Evolutionary conservation across 1,284 basidiomycete genomes (phyloP).

Genomic region (Fomitopsis pinicola): DNA sequence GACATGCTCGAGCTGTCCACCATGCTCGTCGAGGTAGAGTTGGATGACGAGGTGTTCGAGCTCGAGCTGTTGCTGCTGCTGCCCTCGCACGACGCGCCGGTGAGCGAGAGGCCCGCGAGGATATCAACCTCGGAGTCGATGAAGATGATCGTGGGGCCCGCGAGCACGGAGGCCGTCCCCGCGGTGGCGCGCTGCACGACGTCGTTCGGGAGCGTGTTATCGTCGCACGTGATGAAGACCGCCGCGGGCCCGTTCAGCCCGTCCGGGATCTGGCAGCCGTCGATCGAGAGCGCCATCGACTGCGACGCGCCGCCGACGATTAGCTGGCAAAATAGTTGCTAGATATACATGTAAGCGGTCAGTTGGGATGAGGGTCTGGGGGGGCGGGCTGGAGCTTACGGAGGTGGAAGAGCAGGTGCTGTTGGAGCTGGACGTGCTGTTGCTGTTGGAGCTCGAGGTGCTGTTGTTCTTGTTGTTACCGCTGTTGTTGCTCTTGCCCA

Average conservation of each 20-base stretch:
- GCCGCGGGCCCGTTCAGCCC: constrained; percentile 70
- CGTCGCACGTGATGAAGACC: constrained; percentile 64
- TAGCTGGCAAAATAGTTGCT: constrained; percentile 75
- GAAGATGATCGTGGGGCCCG: constrained; percentile 70
- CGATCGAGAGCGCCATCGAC: constrained; percentile 56
- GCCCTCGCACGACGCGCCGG: constrained; percentile 10
- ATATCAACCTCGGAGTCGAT: constrained; percentile 54
- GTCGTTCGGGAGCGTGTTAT: constrained; percentile 61
- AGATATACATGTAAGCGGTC: background rate
- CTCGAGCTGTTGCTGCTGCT: constrained; percentile 6
- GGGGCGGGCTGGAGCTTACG: constrained; percentile 30
- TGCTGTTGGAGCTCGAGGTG: background rate
- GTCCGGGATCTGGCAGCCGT: constrained; percentile 56
- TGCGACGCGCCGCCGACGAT: constrained; percentile 57
- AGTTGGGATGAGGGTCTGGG: background rate
- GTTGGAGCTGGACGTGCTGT: background rate
- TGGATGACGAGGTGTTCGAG: background rate
- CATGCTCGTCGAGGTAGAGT: background rate
- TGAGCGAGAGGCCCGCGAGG: constrained; percentile 43
- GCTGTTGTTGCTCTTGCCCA: background rate
- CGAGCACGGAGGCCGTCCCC: constrained; percentile 53
- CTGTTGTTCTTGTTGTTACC: background rate
- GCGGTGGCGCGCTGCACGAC: constrained; percentile 44
- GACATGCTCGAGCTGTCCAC: background rate
- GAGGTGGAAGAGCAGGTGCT: constrained; percentile 24